Conservation (phyloP, 768 basidiomycete species). For the Podaxis sp. region DNA sequence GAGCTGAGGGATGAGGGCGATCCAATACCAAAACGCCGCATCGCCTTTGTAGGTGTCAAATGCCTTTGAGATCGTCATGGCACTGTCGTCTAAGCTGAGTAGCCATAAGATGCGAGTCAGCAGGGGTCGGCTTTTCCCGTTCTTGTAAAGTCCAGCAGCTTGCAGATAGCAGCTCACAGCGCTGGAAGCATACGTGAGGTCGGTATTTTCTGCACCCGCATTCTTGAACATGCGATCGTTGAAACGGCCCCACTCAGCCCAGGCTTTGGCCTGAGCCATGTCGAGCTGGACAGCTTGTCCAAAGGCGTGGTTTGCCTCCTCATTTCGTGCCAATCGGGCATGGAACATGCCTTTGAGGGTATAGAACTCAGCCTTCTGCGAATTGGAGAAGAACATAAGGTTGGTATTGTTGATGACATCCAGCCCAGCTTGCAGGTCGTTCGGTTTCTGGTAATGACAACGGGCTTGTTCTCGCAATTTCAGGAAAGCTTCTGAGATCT, state of each 20-base stretch:
- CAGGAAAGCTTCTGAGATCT: conserved; percentile 98
- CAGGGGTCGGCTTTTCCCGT: conserved; percentile 85
- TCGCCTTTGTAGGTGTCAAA: conserved; percentile 98
- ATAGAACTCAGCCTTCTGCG: conserved; percentile 98
- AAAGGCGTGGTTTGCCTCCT: conserved; percentile 91
- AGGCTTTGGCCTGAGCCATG: conserved; percentile 91
- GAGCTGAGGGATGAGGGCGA: conserved; percentile 93
- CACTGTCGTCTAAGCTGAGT: conserved; percentile 84
- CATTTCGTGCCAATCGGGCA: conserved; percentile 77
- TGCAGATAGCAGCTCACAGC: conserved; percentile 98
- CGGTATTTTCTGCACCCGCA: conserved; percentile 66
- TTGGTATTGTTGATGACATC: conserved; percentile 99
- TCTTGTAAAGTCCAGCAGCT: conserved; percentile 95
- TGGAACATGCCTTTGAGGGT: conserved; percentile 99
- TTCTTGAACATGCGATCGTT: conserved; percentile 95
- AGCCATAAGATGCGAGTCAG: conserved; percentile 96
- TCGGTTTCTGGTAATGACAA: conserved; percentile 95
- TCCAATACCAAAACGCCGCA: conserved; percentile 98
- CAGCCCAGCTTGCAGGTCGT: conserved; percentile 89
- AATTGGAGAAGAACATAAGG: conserved; percentile 91
- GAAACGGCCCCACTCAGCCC: conserved; percentile 97
- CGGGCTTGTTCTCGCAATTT: conserved; percentile 98
- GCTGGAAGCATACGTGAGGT: conserved; percentile 76
- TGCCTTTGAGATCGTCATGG: conserved; percentile 68
- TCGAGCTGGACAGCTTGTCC: conserved; percentile 96